Conservation (phyloP, 2,329 filamentous ascomycete genomes). For the Pseudogymnoascus sp. region DNA sequence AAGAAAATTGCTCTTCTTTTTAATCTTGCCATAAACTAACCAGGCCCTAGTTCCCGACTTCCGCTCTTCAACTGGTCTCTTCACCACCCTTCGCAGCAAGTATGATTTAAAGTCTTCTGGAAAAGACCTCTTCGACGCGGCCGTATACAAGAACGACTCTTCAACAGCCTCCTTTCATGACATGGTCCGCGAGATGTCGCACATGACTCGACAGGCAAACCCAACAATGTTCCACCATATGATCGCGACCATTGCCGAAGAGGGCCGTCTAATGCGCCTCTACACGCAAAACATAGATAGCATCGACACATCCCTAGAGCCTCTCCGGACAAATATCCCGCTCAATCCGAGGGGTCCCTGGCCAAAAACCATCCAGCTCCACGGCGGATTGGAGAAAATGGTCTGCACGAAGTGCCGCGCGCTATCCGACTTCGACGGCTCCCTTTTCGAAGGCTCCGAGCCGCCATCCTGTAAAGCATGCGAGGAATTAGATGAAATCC, state of each 20-base stretch:
- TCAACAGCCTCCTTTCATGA: slow-evolving; percentile 88
- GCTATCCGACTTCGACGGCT: slow-evolving; percentile 65
- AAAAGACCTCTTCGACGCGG: slow-evolving; percentile 93
- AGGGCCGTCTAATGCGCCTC: slow-evolving; percentile 77
- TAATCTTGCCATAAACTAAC: slow-evolving; percentile 18
- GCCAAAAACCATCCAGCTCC: slow-evolving; percentile 87
- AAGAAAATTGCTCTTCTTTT: slow-evolving; percentile 34
- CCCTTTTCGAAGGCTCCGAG: slow-evolving; percentile 74
- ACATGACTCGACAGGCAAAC: slow-evolving; percentile 64
- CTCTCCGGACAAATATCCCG: slow-evolving; percentile 72
- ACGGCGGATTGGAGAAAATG: slow-evolving; percentile 92
- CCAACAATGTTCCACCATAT: slow-evolving; percentile 91
- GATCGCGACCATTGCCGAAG: slow-evolving; percentile 78
- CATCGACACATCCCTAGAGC: slow-evolving; percentile 75
- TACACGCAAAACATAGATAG: slow-evolving; percentile 98
- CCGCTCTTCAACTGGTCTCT: slow-evolving; percentile 81
- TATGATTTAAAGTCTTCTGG: slow-evolving; percentile 90
- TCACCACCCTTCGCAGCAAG: slow-evolving; percentile 73
- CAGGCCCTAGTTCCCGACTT: slow-evolving; percentile 72
- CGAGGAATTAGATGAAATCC: slow-evolving; percentile 63
- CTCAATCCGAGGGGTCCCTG: slow-evolving; percentile 78
- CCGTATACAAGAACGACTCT: slow-evolving; percentile 86
- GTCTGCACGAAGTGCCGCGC: slow-evolving; percentile 87
- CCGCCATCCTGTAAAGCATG: slow-evolving; percentile 74
- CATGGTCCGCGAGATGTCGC: slow-evolving; percentile 86